Evolutionary conservation across 2,329 filamentous ascomycete genomes (phyloP).

Genomic region (Conoideocrella luteorostrata): DNA sequence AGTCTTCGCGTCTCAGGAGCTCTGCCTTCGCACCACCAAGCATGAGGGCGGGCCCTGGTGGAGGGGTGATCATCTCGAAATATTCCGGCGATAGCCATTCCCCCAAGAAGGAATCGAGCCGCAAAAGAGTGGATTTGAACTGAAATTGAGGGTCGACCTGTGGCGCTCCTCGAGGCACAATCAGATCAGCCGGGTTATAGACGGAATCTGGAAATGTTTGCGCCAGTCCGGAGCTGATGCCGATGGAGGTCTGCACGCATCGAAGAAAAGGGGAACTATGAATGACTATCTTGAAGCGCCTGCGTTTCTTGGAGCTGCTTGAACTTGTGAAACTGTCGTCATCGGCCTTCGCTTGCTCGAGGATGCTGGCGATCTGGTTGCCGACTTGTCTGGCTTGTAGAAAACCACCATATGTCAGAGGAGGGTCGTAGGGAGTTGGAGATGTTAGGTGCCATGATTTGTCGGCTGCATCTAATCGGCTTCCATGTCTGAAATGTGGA

Average conservation of each 20-base stretch:
- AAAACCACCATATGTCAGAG: constrained; percentile 92
- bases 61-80: constrained; percentile 85
- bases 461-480: constrained; percentile 88
- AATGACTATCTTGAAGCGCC: constrained; percentile 71
- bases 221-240: constrained; percentile 77
- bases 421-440: constrained; percentile 90
- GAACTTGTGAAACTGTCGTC: constrained; percentile 25
- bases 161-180: constrained; percentile 25
- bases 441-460: constrained; percentile 92
- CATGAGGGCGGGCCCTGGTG: constrained; percentile 81
- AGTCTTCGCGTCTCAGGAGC: constrained; percentile 69
- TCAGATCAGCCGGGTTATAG: constrained; percentile 26
- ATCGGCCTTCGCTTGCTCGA: constrained; percentile 45
- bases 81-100: constrained; percentile 95
- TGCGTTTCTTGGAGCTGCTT: constrained; percentile 33
- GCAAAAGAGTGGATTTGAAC: constrained; percentile 56
- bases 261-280: constrained; percentile 92
- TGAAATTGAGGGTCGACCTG: constrained; percentile 17
- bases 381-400: constrained; percentile 78
- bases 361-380: constrained; percentile 71
- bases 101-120: constrained; percentile 86
- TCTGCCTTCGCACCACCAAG: constrained; percentile 83
- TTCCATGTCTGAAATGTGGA: constrained; percentile 62
- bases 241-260: constrained; percentile 88
- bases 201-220: constrained; percentile 37